phyloP scores from a whole-genome alignment of 495 filamentous ascomycete genomes.

The Penicillium argentinense region DNA sequence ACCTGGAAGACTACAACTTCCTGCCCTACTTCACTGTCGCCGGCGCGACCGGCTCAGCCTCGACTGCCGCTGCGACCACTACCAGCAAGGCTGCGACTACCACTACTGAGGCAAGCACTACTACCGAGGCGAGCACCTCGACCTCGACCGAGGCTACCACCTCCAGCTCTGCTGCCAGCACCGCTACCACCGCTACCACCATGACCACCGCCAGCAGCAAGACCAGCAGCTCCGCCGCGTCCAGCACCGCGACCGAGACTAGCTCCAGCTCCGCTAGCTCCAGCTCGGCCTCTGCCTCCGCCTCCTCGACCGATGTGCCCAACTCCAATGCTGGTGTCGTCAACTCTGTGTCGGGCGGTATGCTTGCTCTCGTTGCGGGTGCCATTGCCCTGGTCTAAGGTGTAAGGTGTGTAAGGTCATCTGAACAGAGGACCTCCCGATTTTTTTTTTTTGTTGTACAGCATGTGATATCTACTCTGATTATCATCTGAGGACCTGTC shows the following conservation, averaged over 20 bases:
- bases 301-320: constrained; percentile 18
- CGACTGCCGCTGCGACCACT: constrained; percentile 20
- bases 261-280: constrained; percentile 11
- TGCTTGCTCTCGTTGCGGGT: constrained; percentile 40
- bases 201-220: constrained; percentile 45
- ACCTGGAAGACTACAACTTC: constrained; percentile 54
- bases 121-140: constrained; percentile 60
- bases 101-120: constrained; percentile 10
- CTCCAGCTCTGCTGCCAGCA: constrained; percentile 60
- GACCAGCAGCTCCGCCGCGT: constrained; percentile 34
- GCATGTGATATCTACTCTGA: too few species aligned
- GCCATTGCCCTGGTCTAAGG: constrained; percentile 35
- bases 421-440: neutral
- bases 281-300: constrained; percentile 15
- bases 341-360: constrained; percentile 39
- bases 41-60: constrained; percentile 42
- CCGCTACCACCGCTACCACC: constrained; percentile 42
- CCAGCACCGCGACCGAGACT: constrained; percentile 7
- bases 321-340: constrained; percentile 31
- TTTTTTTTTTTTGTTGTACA: constrained; percentile 1
- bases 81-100: constrained; percentile 19
- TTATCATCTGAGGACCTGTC: too few species aligned
- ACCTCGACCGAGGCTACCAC: constrained; percentile 23
- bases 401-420: neutral
- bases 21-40: constrained; percentile 57